phyloP scores from a whole-genome alignment of 768 basidiomycete genomes.

The Termitomyces sp. region DNA sequence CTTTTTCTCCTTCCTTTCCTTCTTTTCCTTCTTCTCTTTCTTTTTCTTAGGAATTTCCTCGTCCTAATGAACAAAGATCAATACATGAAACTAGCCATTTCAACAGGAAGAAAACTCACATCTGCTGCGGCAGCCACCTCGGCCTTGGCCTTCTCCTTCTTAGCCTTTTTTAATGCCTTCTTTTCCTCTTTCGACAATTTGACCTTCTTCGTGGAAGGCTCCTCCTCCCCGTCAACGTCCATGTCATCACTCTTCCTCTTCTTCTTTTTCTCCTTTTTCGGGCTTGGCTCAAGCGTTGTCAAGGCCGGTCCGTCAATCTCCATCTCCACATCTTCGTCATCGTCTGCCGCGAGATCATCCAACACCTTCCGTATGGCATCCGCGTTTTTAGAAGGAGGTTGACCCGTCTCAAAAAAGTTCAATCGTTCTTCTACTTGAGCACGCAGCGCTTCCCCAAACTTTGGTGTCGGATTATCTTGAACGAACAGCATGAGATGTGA shows the following conservation, averaged over 20 bases:
- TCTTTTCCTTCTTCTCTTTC: slow-evolving; percentile 51
- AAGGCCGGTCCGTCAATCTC: slow-evolving; percentile 48
- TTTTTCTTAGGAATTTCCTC: slow-evolving; percentile 37
- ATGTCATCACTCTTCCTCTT: slow-evolving; percentile 66
- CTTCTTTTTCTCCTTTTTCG: slow-evolving; percentile 61
- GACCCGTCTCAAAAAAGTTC: slow-evolving; percentile 89
- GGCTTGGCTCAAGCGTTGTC: slow-evolving; percentile 54
- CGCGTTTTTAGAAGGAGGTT: slow-evolving; percentile 83
- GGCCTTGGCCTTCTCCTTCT: slow-evolving; percentile 58
- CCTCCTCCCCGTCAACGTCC: slow-evolving; percentile 56
- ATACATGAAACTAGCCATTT: neutral
- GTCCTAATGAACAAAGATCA: slow-evolving; percentile 11
- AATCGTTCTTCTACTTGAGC: slow-evolving; percentile 95
- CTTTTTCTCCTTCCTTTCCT: slow-evolving; percentile 32
- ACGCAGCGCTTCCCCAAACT: slow-evolving; percentile 92
- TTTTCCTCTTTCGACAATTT: slow-evolving; percentile 84
- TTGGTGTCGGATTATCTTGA: slow-evolving; percentile 79
- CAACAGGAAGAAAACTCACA: slow-evolving; percentile 23
- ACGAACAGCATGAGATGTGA: slow-evolving; percentile 1
- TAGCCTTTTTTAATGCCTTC: slow-evolving; percentile 77
- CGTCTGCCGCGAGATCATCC: slow-evolving; percentile 67
- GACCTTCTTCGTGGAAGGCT: slow-evolving; percentile 58
- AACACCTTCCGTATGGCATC: slow-evolving; percentile 90
- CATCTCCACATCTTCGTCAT: slow-evolving; percentile 38
- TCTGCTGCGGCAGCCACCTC: slow-evolving; percentile 38